Evolutionary conservation across 2,329 filamentous ascomycete genomes (phyloP), one percentile per base, ranked within the genome.

Genomic region (Paraconiothyrium brasiliense): DNA sequence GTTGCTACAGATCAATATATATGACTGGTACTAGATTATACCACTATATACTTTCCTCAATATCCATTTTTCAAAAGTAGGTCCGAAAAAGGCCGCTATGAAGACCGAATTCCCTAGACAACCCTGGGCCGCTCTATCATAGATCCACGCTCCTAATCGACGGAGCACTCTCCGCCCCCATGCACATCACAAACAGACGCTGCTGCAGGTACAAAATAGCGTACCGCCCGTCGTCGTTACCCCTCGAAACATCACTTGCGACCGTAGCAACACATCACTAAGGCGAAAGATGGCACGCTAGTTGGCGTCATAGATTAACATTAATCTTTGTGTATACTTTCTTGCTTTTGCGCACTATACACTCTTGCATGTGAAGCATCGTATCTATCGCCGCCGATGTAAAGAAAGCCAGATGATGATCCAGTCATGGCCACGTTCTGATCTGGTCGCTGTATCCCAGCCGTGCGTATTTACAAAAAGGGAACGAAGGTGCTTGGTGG

Each of bases 301-400:
- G 2, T 22, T 54, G 24, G 27, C 16, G 50, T 54, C 50, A 54
- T 54, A 37, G 20, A 41, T 46, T 55, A 55, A 39, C 52, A 55
- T 55, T 55, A 55, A 22, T 55, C 37, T 22, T 22, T 55, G 52
- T 55, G 20, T 54, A 55, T 27, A 55, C 52, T 32, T 52, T 34
- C 52, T 34, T 30, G 24, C 30, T 48, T 32, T n/a, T 44, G 52
- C 39, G 27, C 32, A 48, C 41, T 56, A 56, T 56, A 37, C 48
- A 56, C 43, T 9, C 24, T 16, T 27, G 20, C n/a, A 10, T 7
- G 30, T 39, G n/a, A 41, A 27, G 35, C 39, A 30, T 20, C 30
- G 20, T 10, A n/a, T 30, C 32, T 34, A 51, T 32, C 48, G 30
- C 10, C 16, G 16, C 27, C 27, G 16, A 37, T 51, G n/a, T n/a